A percentile compares a stretch with the other conserved stretches of the same genome.
Evolutionary conservation across 108 stramenopile genomes (phyloP).

Genomic region (Nitzschia inconspicua): DNA sequence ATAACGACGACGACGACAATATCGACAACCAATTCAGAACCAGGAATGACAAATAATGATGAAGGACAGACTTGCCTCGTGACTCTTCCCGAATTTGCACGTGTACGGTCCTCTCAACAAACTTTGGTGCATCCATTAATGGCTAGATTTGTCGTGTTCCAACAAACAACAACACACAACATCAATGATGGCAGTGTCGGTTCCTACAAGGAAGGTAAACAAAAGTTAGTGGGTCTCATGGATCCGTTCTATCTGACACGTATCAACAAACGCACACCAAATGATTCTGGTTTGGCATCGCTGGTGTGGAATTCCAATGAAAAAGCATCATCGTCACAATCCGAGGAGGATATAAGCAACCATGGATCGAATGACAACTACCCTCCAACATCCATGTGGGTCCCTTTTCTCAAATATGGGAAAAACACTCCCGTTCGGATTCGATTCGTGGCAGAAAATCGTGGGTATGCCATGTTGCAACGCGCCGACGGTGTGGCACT

Average conservation of each 20-base stretch:
- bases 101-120: conserved; percentile 6
- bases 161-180: not conserved
- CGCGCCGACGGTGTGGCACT: conserved; percentile 30
- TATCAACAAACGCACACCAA: conserved; percentile 15
- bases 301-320: not conserved
- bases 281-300: not conserved
- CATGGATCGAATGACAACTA: not conserved
- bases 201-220: not conserved
- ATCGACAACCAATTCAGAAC: not conserved
- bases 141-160: conserved; percentile 21
- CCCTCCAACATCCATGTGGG: conserved; percentile 11
- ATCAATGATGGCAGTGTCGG: not conserved
- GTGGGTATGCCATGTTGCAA: conserved; percentile 21
- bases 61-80: conserved; percentile 20
- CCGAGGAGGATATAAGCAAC: not conserved
- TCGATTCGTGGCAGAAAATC: conserved; percentile 40
- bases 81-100: conserved; percentile 9
- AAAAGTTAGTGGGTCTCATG: not conserved
- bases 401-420: conserved; percentile 42
- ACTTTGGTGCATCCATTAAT: conserved; percentile 13
- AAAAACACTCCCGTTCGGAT: conserved; percentile 27
- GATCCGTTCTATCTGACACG: conserved; percentile 22
- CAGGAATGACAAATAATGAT: not conserved
- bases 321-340: not conserved
- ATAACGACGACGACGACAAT: not conserved